Base-by-base conservation (phyloP, 73 alveolate genomes). In the Paramecium pentaurelia region DNA sequence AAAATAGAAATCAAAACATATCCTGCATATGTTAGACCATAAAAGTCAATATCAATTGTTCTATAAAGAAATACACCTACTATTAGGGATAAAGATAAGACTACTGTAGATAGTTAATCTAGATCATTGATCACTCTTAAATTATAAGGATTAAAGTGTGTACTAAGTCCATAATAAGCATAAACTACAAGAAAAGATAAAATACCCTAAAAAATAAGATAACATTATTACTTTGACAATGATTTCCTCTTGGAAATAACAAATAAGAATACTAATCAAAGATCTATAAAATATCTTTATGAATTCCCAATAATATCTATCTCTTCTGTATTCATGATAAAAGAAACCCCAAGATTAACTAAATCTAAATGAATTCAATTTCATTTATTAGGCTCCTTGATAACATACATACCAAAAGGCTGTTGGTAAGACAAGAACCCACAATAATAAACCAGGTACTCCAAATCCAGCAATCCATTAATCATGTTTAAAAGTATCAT, bases 401-500 rank as follows among this genome's bases (percentile, higher is more conserved):
- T 45, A 80, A 9, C 49, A 20, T 3, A 80, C 91, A 44, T 80
- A 80, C 71, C 71, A 47, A 80, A 80, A 80, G 1, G 27, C 22
- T 1, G 49, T 8, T 8, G 91, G 91, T 47, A 80, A 16, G 2
- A 80, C 27, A 38, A 80, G 44, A 4, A 80, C 71, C 91, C 91
- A 80, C 10, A 49, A 18, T 16, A 47, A 12, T 47, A 80, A 25
- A 14, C 91, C 91, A 4, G 91, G 91, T 4, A 80, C 58, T 45
- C 91, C 91, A 80, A 80, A 80, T 45, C 91, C 91, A 12, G 75
- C 91, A 8, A 80, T 49, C 91, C 91, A 80, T 80, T 80, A 25
- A 47, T 80, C 91, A 80, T 80, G 91, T 27, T 42, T 80, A 49
- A 80, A 80, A n/a, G 91, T 80, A 20, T 80, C 91, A 45, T 80